Base-by-base conservation (phyloP, 805 yeast species). In the Candida ipomoeae region DNA sequence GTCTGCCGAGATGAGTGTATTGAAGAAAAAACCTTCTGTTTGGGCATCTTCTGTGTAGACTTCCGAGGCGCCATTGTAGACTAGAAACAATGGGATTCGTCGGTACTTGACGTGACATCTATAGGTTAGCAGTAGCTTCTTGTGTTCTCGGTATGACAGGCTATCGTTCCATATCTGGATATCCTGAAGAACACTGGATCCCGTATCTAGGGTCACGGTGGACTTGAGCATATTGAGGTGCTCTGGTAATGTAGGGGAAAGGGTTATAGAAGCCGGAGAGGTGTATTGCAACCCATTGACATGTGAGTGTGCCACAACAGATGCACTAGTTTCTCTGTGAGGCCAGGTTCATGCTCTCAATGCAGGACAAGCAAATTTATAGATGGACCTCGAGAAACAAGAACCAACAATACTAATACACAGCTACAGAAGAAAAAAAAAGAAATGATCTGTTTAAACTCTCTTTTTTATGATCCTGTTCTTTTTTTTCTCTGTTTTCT, bases 161-260 rank as follows among this genome's bases (percentile, higher is more conserved):
- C 46, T 40, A 23, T 49, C 49, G 47, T 42, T 46, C 55, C 56
- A 52, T 29, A 57, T 51, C 51, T 56, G 61, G 21, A 57, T 45
- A 32, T 54, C 59, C 26, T 48, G 20, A 23, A 49, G 38, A n/a
- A 46, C 37, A 13, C 48, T 42, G 11, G 14, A 31, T 3, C 46
- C 48, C 11, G 52, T 49, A 17, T 45, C 45, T 29, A 55, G 54
- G 23, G 57, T 38, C 13, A 51, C 36, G n/a, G 47, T 47, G 23
- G 51, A 43, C 31, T 49, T 45, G 23, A 54, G 50, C 56, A 55
- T 55, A 7, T 39, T 23, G 5, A 39, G 13, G 13, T n/a, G 32
- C 41, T 39, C 41, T 23, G 18, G n/a, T 23, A 2, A n/a, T 11
- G 6, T 18, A 23, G 13, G 31, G 3, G 7, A 8, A 14, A 41